Conservation (phyloP, 441 rosid species). For the Pelargonium citronellum region DNA sequence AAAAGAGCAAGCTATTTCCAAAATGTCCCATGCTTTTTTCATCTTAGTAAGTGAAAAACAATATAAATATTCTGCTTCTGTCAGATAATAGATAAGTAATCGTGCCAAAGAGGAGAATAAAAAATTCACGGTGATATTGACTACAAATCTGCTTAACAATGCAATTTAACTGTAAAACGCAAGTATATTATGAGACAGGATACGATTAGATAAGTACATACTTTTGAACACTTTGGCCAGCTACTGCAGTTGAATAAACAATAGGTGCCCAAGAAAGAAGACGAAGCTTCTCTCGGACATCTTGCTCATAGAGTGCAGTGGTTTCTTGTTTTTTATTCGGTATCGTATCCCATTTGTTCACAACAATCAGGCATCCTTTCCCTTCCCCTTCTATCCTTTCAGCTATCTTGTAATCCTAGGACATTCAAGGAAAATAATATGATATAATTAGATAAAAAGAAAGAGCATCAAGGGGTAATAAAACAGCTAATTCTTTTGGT, state of each 20-base stretch:
- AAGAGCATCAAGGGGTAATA: background rate
- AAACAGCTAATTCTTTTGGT: background rate
- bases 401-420: slow-evolving; percentile 76
- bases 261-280: slow-evolving; percentile 88
- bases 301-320: slow-evolving; percentile 70
- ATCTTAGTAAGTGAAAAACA: background rate
- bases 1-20: background rate
- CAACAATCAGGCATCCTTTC: slow-evolving; percentile 86
- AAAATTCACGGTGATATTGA: background rate
- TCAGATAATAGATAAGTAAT: background rate
- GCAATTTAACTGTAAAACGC: background rate
- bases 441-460: slow-evolving; percentile 2
- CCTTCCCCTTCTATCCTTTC: slow-evolving; percentile 94
- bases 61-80: background rate
- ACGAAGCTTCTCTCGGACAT: slow-evolving; percentile 86
- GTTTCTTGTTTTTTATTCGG: slow-evolving; percentile 83
- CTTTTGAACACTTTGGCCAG: slow-evolving; percentile 87
- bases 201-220: slow-evolving; percentile 23
- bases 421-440: slow-evolving; percentile 22
- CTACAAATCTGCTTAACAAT: background rate
- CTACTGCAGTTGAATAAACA: slow-evolving; percentile 82
- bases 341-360: slow-evolving; percentile 94
- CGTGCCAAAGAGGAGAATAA: no score
- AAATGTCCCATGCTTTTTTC: background rate
- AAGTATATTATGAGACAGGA: background rate